Percentiles rank a stretch among this genome's conserved stretches.
Evolutionary conservation across 306 rosid genomes (phyloP).

Genomic region (Pterocarpus santalinus): DNA sequence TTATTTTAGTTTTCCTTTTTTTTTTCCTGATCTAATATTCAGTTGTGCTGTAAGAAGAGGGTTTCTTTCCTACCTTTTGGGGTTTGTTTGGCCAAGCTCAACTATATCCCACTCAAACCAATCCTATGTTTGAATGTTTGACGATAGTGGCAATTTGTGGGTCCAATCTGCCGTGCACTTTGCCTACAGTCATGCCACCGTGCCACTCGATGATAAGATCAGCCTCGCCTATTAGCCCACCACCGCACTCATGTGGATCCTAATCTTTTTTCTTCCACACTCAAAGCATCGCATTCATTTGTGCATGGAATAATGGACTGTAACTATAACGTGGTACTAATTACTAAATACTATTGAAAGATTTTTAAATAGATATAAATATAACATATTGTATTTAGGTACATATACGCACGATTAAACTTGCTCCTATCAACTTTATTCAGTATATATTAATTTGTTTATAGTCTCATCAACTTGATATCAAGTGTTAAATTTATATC

Average conservation of each 20-base stretch:
- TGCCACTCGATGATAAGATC: conserved; percentile 53
- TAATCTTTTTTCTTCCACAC: conserved; percentile 29
- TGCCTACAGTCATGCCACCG: conserved; percentile 46
- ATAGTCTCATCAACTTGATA: too few species aligned
- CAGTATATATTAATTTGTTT: too few species aligned
- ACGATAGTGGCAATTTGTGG: conserved; percentile 47
- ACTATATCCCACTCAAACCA: conserved; percentile 21
- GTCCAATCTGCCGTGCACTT: conserved; percentile 53
- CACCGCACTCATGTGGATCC: conserved; percentile 35
- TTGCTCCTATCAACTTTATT: too few species aligned
- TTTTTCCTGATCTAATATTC: not conserved
- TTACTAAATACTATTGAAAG: too few species aligned
- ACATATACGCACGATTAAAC: too few species aligned
- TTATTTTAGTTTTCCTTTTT: too few species aligned
- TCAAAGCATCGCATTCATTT: conserved; percentile 25
- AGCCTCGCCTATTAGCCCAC: conserved; percentile 7
- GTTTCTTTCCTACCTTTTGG: conserved; percentile 4
- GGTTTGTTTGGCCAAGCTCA: conserved; percentile 59
- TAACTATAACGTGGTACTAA: not conserved
- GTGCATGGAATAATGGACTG: conserved; percentile 26
- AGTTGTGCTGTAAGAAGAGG: not conserved
- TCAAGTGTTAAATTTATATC: too few species aligned
- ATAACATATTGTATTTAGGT: too few species aligned
- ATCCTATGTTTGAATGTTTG: conserved; percentile 44
- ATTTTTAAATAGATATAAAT: too few species aligned